Percentiles rank a stretch among this genome's conserved stretches.
Conservation (phyloP, 164 flowering plant genomes). For the Vitis vinifera region DNA sequence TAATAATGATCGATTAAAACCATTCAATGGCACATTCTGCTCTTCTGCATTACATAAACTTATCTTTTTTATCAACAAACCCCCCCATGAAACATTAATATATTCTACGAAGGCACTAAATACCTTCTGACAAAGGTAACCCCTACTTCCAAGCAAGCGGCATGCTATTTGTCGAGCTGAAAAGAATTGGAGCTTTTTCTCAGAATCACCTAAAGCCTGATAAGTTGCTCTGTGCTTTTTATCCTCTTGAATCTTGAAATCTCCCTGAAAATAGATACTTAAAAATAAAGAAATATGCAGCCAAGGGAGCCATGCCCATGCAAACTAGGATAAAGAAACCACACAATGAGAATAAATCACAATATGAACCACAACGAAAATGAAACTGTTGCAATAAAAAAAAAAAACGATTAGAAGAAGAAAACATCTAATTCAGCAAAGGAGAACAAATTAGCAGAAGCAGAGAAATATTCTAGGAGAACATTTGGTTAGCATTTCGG, state of each 20-base stretch:
- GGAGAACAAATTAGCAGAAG: too few species aligned
- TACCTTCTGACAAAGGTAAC: conserved; percentile 97
- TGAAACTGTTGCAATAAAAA: neutral
- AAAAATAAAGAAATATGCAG: neutral
- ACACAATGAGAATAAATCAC: too few species aligned
- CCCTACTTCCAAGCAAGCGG: conserved; percentile 89
- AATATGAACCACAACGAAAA: too few species aligned
- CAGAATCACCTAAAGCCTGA: conserved; percentile 63
- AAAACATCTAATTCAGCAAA: neutral
- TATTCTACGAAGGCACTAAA: neutral
- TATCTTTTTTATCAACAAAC: neutral
- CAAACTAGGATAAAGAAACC: too few species aligned
- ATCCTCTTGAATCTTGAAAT: conserved; percentile 73
- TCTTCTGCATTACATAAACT: neutral
- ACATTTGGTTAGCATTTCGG: too few species aligned
- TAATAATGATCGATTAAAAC: neutral
- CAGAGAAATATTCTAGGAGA: too few species aligned
- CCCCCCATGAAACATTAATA: neutral
- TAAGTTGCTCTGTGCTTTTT: conserved; percentile 85
- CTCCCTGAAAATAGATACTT: conserved; percentile 50
- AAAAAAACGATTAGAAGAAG: neutral
- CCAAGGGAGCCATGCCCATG: neutral
- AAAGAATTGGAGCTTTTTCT: conserved; percentile 76
- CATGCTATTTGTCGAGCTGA: conserved; percentile 95
- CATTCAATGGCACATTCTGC: neutral